Evolutionary conservation across 495 filamentous ascomycete species (phyloP), one percentile per base, ranked within the genome.

Genomic region (Lasiosphaeriaceae sp.): DNA sequence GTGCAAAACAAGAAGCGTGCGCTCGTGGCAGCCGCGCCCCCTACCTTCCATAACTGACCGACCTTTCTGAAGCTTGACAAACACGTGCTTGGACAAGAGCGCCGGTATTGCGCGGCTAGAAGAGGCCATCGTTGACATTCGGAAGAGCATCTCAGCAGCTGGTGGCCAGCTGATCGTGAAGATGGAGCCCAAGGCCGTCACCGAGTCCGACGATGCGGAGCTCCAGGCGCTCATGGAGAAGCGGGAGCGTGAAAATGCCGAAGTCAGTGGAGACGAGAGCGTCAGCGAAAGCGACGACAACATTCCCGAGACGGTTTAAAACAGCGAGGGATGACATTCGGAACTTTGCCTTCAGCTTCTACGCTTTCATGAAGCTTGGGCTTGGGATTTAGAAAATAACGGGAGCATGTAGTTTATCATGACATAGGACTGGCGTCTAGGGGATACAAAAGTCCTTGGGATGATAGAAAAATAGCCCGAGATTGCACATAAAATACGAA

Each of bases 101-200:
- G 76, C 83, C 16, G 94, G 94, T 39, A 95, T 98, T 61, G 74
- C 82, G 61, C 83, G 85, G 63, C 74, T 98, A 56, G 90, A 96
- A 74, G 83, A 85, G 60, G 91, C 94, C 21, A 98, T 98, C 60
- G 80, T 86, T 63, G 87, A 88, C 65, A 92, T 97, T 63, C 79
- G 85, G 56, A 78, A 67, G 56, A 90, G 82, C 66, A 98, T 98
- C 70, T 79, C 81, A 58, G 76, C 69, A 16, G 80, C 86, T 2
- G 87, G 87, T 17, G 94, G 94, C 35, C 83, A 80, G 63, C 91
- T 91, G 64, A 80, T 86, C 29, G 87, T 95, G 52, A 92, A 89
- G 80, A 97, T 98, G 95, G 93, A 90, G 59, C 94, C 94, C 43
- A 97, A 97, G 85, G 94, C 94, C 16, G 95, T 97, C 56, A 97